Evolutionary conservation across 768 basidiomycete genomes (phyloP).

Genomic region (Hericium coralloides): DNA sequence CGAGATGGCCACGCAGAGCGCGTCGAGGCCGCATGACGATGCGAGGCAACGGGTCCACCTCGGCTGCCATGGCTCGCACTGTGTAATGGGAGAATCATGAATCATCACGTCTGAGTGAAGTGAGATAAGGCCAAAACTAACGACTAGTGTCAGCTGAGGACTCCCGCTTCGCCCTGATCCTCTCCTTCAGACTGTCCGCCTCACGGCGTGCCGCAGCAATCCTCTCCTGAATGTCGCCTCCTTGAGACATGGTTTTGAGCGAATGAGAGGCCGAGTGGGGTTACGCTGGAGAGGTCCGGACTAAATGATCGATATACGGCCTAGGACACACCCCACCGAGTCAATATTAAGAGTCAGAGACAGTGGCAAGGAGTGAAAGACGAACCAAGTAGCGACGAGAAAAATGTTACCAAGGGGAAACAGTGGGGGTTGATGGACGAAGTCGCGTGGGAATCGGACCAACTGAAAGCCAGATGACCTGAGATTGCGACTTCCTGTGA

Average conservation of each 20-base stretch:
- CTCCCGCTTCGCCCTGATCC: conserved; percentile 94
- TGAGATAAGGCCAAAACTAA: conserved; percentile 32
- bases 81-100: conserved; percentile 11
- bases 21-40: conserved; percentile 96
- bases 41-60: conserved; percentile 91
- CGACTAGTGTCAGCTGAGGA: conserved; percentile 96
- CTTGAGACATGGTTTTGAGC: conserved; percentile 55
- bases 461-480: not conserved
- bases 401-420: not conserved
- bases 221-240: conserved; percentile 78
- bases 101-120: conserved; percentile 2
- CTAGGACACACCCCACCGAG: too few relatives aligned
- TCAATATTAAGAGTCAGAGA: not conserved
- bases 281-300: not conserved
- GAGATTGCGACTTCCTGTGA: not conserved
- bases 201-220: conserved; percentile 96
- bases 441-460: not conserved
- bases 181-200: conserved; percentile 96
- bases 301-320: not conserved
- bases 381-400: not conserved
- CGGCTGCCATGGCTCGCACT: conserved; percentile 99
- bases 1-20: conserved; percentile 92
- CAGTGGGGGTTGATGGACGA: not conserved
- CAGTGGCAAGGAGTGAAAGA: not conserved
- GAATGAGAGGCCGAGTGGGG: not conserved